Conservation (phyloP, 805 yeast genomes). For the Blastobotrys robertii region DNA sequence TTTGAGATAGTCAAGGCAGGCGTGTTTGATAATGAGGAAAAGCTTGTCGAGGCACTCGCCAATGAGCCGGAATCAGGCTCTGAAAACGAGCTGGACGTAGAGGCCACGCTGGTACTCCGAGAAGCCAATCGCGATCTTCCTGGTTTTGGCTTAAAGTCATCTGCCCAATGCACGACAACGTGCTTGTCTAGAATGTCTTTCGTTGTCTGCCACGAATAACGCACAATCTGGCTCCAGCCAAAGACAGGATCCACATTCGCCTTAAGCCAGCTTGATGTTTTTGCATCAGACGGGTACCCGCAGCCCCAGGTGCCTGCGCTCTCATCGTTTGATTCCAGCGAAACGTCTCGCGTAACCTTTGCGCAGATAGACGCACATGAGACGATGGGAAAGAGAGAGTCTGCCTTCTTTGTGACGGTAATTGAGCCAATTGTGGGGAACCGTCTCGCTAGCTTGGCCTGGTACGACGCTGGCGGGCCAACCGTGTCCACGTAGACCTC, state of each 20-base stretch:
- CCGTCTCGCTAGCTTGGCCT: constrained; percentile 52
- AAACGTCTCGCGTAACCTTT: constrained; percentile 83
- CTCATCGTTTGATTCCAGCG: constrained; percentile 28
- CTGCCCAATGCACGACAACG: constrained; percentile 15
- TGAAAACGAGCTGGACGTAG: no score
- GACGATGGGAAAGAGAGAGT: constrained; percentile 82
- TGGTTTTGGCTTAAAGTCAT: constrained; percentile 7
- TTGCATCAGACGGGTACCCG: constrained; percentile 92
- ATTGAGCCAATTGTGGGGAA: constrained; percentile 62
- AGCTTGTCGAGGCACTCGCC: no score
- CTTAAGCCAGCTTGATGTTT: constrained; percentile 69
- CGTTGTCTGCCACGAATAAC: constrained; percentile 95
- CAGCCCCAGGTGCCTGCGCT: constrained; percentile 53
- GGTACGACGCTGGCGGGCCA: constrained; percentile 87
- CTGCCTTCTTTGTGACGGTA: constrained; percentile 91
- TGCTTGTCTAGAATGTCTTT: constrained; percentile 51
- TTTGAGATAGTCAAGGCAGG: no score
- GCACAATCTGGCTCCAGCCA: constrained; percentile 73
- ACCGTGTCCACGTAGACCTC: constrained; percentile 91
- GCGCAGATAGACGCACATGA: constrained; percentile 95
- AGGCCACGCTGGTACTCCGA: no score
- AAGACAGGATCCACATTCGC: constrained; percentile 55
- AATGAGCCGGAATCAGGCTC: no score
- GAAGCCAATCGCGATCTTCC: background rate
- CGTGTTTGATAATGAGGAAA: no score